Conservation (phyloP, 2,329 filamentous ascomycete species). For the Fusarium austroafricanum region DNA sequence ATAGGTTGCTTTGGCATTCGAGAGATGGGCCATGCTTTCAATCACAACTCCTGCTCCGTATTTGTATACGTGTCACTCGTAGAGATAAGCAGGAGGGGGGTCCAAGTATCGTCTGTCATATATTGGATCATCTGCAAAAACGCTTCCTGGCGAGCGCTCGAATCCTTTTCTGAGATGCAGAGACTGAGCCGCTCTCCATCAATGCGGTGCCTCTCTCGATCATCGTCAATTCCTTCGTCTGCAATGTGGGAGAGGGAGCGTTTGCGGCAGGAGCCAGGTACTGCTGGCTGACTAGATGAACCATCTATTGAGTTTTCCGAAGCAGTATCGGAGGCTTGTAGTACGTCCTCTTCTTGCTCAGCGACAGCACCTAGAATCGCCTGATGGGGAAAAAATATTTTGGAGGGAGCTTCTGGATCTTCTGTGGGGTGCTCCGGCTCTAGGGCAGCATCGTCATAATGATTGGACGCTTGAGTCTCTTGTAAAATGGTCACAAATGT, state of each 20-base stretch:
- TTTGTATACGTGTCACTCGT: constrained; percentile 50
- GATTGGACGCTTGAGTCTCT: constrained; percentile 14
- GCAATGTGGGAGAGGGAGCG: constrained; percentile 33
- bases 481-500: constrained; percentile 5
- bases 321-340: not conserved
- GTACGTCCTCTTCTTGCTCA: not conserved
- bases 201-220: constrained; percentile 11
- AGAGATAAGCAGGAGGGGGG: constrained; percentile 50
- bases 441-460: not conserved
- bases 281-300: not conserved
- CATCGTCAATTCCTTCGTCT: not conserved
- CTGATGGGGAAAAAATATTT: not conserved
- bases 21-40: not conserved
- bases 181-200: constrained; percentile 16
- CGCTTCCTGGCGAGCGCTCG: constrained; percentile 47
- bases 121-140: constrained; percentile 51
- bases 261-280: constrained; percentile 20
- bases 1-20: not conserved
- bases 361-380: not conserved
- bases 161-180: constrained; percentile 31
- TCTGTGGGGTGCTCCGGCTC: not conserved
- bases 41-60: constrained; percentile 51
- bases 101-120: constrained; percentile 46
- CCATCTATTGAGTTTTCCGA: not conserved
- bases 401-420: not conserved